Base-by-base conservation (phyloP, 2,329 filamentous ascomycete genomes). In the Chaetomium sp. region DNA sequence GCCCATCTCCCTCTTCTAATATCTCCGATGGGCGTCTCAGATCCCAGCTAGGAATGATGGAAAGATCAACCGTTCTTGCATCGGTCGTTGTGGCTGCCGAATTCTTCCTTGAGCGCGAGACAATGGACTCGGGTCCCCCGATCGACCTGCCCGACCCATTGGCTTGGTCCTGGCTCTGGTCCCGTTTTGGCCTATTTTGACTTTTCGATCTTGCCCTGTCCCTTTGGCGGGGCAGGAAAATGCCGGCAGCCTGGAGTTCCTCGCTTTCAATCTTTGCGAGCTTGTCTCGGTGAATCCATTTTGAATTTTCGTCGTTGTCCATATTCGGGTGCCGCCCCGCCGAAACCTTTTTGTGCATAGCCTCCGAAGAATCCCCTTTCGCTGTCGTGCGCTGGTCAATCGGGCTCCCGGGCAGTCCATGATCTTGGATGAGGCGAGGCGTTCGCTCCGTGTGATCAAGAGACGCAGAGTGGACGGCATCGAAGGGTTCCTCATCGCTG, bases 211-310 rank as follows among this genome's bases (percentile, higher is more conserved):
- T 76, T 74, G 71, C 81, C 51, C 78, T 72, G 52, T 81, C 73
- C 60, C 82, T 73, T 36, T 79, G 66, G 64, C 76, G 72, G 60
- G 84, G 76, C 58, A 86, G 67, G 50, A 80, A 75, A 63, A 91
- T 84, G 35, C 88, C 89, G 6, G 88, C 88, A 57, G 87, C 88
- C 68, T 90, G 86, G 59, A 94, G 78, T 71, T 94, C 89, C 66
- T 85, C 80, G 63, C 77, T 92, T 71, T 94, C 89, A 63, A 92
- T 94, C 67, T 82, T 82, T 53, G 87, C 88, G 59, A 94, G 73
- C 72, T 92, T 92, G 71, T 94, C 89, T 55, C 89, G 78, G 67
- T 94, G 89, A 64, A 94, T 92, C 89, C 89, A 94, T 69, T 89
- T 86, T 36, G 84, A 87, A 58, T 82, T 78, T 58, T 87, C 84